Base-by-base conservation (phyloP, 139 green algal genomes). In the Marvania coccoides region DNA sequence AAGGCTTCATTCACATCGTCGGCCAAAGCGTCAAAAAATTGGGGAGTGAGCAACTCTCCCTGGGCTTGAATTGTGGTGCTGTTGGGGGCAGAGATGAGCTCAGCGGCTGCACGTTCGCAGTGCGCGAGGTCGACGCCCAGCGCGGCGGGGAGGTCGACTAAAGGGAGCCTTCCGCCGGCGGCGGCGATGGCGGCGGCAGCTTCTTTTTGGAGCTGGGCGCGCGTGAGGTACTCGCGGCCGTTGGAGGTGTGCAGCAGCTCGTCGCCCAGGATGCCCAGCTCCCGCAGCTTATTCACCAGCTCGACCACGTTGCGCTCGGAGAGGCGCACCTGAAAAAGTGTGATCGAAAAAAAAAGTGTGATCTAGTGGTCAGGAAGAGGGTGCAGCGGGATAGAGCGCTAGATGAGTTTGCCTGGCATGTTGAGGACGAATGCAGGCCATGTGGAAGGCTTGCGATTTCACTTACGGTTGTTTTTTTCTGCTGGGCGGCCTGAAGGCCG, bases 251-350 rank as follows among this genome's bases (percentile, higher is more conserved):
- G 79, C 38, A 95, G 79, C 60, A 97, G 63, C 8, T 88, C 82
- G n/a, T 86, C 78, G 0, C 81, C 82, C 33, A 96, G 53, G 29
- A 94, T 58, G 15, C 84, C 83, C 19, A 91, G 71, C 54, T 82
- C 54, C 59, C 89, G 85, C 1, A 97, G 74, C 71, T 95, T 95
- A 64, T 73, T 87, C 2, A 97, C 75, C 24, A 97, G 70, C 71
- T 97, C 90, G 14, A 97, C 81, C 5, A 94, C 80, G 55, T 96
- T 97, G 26, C 89, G 71, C 39, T 97, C 90, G 2, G 78, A 89
- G 2, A 97, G 74, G 14, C 82, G 70, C 0, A 76, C 66, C 65
- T 90, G 65, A 47, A 23, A 6, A 13, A 1, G 30, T 0, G 3
- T 7, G 31, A 24, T 29, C 24, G 26, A 48, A 35, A 26, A 47